Evolutionary conservation across 1,139 yeast genomes (phyloP).

Genomic region (Yamadazyma taylorii): DNA sequence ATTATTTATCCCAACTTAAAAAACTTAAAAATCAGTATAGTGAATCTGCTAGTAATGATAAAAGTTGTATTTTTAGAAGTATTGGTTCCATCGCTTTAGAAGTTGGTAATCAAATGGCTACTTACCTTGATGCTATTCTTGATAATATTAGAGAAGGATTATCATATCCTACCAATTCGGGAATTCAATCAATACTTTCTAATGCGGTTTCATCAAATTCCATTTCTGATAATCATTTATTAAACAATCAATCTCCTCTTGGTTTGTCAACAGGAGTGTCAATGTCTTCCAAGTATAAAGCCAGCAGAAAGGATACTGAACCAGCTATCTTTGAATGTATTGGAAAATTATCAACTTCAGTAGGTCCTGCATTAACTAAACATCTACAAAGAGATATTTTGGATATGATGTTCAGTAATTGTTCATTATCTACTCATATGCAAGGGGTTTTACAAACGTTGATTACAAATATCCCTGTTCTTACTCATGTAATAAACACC

Average conservation of each 20-base stretch:
- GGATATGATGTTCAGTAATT: constrained; percentile 71
- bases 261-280: constrained; percentile 29
- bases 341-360: constrained; percentile 82
- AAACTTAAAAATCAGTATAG: constrained; percentile 53
- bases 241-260: constrained; percentile 12
- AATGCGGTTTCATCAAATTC: constrained; percentile 37
- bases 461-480: constrained; percentile 74
- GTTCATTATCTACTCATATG: constrained; percentile 80
- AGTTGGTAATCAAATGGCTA: constrained; percentile 84
- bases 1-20: constrained; percentile 76
- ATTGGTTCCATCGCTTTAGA: constrained; percentile 84
- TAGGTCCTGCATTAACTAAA: constrained; percentile 93
- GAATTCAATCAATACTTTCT: constrained; percentile 44
- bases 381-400: constrained; percentile 81
- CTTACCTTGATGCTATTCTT: constrained; percentile 82
- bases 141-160: constrained; percentile 84
- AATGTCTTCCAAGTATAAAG: constrained; percentile 54
- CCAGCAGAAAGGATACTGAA: constrained; percentile 70
- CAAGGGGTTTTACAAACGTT: constrained; percentile 70
- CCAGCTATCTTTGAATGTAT: constrained; percentile 89
- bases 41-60: constrained; percentile 53
- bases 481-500: constrained; percentile 70
- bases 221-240: constrained; percentile 12
- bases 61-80: constrained; percentile 74
- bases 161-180: constrained; percentile 42